Conservation (phyloP, 1,284 basidiomycete species). For the Puccinia novopanici region DNA sequence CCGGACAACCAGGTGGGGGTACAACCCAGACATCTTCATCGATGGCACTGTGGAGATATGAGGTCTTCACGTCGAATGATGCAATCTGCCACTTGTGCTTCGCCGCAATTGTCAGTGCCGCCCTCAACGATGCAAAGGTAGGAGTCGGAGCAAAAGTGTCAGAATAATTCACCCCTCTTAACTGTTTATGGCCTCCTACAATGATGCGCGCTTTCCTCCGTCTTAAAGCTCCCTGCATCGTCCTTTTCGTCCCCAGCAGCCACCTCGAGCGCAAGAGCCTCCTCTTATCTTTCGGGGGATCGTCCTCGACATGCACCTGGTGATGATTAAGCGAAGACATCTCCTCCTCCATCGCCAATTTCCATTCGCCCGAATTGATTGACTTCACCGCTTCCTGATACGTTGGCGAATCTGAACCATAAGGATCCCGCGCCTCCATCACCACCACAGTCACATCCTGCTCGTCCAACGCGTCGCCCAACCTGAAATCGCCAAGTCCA, state of each 20-base stretch:
- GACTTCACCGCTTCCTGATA: neutral
- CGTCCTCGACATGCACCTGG: neutral
- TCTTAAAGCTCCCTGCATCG: neutral
- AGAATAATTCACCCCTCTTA: neutral
- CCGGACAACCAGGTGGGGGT: neutral
- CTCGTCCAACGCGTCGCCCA: neutral
- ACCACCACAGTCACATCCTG: neutral
- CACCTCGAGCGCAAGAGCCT: neutral
- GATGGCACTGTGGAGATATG: neutral
- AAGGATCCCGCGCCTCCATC: neutral
- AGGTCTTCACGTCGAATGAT: neutral
- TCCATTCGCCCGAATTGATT: neutral
- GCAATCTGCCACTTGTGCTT: neutral
- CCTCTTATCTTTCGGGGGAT: neutral
- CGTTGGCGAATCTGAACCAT: neutral
- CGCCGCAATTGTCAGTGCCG: neutral
- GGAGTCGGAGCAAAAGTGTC: neutral
- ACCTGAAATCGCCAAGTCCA: neutral
- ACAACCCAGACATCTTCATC: conserved; percentile 11
- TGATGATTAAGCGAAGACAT: no score
- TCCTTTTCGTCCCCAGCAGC: no score
- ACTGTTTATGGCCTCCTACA: neutral
- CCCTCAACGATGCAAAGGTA: neutral
- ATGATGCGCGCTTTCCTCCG: neutral
- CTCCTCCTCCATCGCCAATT: neutral